Evolutionary conservation across 139 green algal genomes (phyloP).

Genomic region (Chlamydomonas incerta): DNA sequence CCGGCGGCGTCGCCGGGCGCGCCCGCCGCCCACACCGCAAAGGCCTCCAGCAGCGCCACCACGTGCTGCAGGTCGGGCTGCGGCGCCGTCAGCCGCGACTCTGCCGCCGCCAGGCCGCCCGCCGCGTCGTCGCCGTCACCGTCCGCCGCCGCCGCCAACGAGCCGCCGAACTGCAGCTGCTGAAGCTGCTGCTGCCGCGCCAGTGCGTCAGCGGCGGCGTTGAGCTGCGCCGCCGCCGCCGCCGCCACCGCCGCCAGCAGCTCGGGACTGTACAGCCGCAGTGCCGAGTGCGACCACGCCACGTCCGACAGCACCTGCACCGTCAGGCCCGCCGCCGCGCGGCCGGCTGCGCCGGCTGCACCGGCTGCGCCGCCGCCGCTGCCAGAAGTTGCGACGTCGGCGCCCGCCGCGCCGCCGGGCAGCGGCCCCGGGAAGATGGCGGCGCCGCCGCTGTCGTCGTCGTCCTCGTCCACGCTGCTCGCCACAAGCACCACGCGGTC

Average conservation of each 20-base stretch:
- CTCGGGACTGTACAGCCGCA: neutral
- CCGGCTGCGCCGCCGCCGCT: neutral
- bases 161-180: neutral
- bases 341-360: no score
- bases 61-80: neutral
- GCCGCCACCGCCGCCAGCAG: neutral
- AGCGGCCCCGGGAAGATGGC: neutral
- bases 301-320: constrained; percentile 17
- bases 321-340: neutral
- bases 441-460: no score
- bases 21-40: constrained; percentile 1
- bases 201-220: neutral
- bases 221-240: neutral
- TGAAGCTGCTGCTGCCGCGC: neutral
- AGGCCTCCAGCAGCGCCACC: constrained; percentile 22
- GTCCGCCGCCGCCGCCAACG: neutral
- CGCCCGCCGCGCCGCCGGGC: neutral
- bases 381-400: neutral
- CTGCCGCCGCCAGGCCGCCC: neutral
- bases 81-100: neutral
- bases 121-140: neutral
- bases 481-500: no score
- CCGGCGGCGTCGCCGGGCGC: neutral
- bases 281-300: constrained; percentile 29
- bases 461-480: no score